Evolutionary conservation across 139 green algal genomes (phyloP).

Genomic region (Volvox africanus): DNA sequence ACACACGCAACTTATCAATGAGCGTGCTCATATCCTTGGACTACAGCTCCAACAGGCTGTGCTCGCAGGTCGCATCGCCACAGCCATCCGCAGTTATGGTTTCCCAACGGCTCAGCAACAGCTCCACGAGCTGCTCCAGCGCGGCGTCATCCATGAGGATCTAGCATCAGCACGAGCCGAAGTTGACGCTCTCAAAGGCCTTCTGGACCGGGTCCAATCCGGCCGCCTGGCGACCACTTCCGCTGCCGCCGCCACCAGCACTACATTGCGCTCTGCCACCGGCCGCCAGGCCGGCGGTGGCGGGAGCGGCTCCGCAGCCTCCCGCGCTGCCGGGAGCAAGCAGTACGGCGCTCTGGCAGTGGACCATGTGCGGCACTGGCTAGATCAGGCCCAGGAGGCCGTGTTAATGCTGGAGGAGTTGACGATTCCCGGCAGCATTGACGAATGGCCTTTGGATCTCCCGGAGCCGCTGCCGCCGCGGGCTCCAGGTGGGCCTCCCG

Average conservation of each 20-base stretch:
- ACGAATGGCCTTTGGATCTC: slow-evolving; percentile 12
- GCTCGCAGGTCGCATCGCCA: not conserved
- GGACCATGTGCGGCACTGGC: slow-evolving; percentile 34
- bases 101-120: not conserved
- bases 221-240: not conserved
- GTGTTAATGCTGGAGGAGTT: slow-evolving; percentile 39
- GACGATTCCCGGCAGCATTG: not conserved
- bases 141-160: not conserved
- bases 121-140: slow-evolving; percentile 1
- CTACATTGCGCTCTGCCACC: not conserved
- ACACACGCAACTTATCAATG: slow-evolving; percentile 13
- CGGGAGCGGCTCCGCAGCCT: not conserved
- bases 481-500: not conserved
- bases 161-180: slow-evolving; percentile 6
- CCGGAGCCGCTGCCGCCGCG: not conserved
- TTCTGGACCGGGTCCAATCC: not conserved
- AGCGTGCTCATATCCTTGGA: slow-evolving; percentile 36
- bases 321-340: not conserved
- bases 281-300: not conserved
- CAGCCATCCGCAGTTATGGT: slow-evolving; percentile 3
- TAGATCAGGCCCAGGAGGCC: slow-evolving; percentile 12
- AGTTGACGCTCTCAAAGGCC: not conserved
- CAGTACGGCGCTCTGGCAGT: slow-evolving; percentile 24
- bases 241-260: not conserved
- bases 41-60: slow-evolving; percentile 37